Base-by-base conservation (phyloP, 495 filamentous ascomycete species). In the Penicillium antarcticum region DNA sequence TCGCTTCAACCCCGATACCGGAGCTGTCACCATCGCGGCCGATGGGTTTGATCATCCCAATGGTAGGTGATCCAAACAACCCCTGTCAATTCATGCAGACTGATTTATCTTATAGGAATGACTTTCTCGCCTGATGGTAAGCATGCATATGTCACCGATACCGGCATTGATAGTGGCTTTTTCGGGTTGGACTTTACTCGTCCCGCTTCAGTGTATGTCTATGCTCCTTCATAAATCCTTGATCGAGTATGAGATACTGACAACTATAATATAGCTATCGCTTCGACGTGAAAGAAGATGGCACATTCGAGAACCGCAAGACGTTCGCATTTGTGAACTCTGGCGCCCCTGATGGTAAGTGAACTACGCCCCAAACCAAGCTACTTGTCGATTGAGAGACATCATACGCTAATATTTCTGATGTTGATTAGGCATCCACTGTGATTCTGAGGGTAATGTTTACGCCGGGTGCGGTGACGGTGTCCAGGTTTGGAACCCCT, bases 401-500 rank as follows among this genome's bases (percentile, higher is more conserved):
- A 31, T 45, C 12, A 48, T 19, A 32, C 52, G 8, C 19, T 41
- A 9, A 45, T 12, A 14, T 3, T 32, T 51, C 26, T 17, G 31
- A 14, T 13, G 11, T 1, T 51, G 10, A 5, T 32, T 14, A 62
- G 74, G 80, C 4, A 60, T 78, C 23, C 66, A 77, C 29, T 74
- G 68, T 48, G 75, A 78, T 45, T 56, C 56, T 1, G 42, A 54
- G 41, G 74, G 75, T 2, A 75, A 77, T 24, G 70, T 78, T 2
- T 78, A 77, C 45, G 57, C 67, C 4, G 74, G 68, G 2, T 77
- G 72, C 54, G 69, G 68, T 5, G 75, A 78, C 32, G 74, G 74
- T 1, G 57, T 78, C 16, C 70, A 75, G 12, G 64, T 78, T 9
- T 74, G 72, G 68, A 68, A 69, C 37, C 55, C 53, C 2, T 67